Evolutionary conservation across 768 basidiomycete species (phyloP), one percentile per base, ranked within the genome.

Genomic region (Psilocybe sp.): DNA sequence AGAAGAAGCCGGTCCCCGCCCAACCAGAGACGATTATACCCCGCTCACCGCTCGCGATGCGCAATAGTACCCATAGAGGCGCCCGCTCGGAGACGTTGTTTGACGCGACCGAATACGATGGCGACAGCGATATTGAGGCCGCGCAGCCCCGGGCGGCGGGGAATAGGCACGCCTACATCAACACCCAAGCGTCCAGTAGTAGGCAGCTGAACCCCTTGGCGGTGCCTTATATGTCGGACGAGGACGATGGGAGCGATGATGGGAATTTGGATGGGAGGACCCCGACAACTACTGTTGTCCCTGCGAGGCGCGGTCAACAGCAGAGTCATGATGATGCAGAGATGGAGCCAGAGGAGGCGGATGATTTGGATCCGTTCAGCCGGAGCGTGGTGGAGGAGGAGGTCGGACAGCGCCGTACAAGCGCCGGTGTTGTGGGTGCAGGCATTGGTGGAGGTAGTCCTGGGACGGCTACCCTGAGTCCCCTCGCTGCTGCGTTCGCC

Each of bases 331-430:
- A 9, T 54, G 36, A 31, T 32, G 36, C 14, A 16, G 46, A 36
- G 23, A 19, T 33, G 12, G 44, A 49, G 19, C 47, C 56, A 7
- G 60, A 62, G 11, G 66, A 63, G 3, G 72, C 67, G 23, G 73
- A 71, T 4, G 73, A 71, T 44, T 39, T 71, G 13, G 70, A 77
- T 46, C 75, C 76, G 1, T 77, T 77, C 53, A 63, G 66, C 52
- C 64, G 60, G 49, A 77, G 72, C 51, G 58, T 62, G 39, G 33
- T 64, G 42, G 64, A 64, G 15, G 67, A 69, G 14, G 62, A 67
- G 52, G 55, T 20, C 4, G 56, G 38, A 57, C 50, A 23, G 41
- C 46, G 14, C 31, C 41, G 12, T 44, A 46, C 23, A 23, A 41
- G 49, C 37, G 15, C 49, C 34, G 54, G 52, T 32, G 42, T 43